Evolutionary conservation across 2,329 filamentous ascomycete genomes (phyloP), one percentile per base, ranked within the genome.

Genomic region (Neonectria punicea): DNA sequence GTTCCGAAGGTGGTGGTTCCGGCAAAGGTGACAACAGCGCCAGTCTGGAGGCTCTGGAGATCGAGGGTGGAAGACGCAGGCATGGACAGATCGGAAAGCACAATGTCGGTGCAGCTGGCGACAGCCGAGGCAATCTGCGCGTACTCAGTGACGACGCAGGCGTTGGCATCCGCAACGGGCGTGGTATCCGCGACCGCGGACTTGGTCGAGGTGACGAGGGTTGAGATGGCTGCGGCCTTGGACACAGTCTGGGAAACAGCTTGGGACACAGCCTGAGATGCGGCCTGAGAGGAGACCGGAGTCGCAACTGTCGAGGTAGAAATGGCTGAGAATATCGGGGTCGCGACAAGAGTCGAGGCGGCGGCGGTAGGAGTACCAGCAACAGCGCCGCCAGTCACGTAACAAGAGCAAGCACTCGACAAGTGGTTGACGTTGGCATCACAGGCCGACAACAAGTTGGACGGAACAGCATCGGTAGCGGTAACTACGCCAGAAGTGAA

Each of bases 1-100:
- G 60, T 66, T 56, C 64, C 64, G 9, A 66, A 66, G 5, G 60
- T 57, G 13, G 62, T 65, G 4, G 58, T 65, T 53, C 62, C 62
- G 2, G 53, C 58, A 46, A 65, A 65, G 18, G 62, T 65, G 14
- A 65, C 62, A 9, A 58, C 47, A 6, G 62, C 57, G 5, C 62
- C 62, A 3, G 62, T 65, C 41, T 65, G 62, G 7, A 65, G 53
- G 36, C 62, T 61, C 22, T 65, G 46, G 10, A 65, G 62, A 16
- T 65, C 62, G n/a, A 65, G 41, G 1, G 62, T 65, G 1, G 62
- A 65, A 14, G 62, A 65, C 2, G 62, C 62, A 2, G 62, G 62
- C 58, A 65, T 36, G 58, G 58, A 61, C 11, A 65, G 46, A 25
- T 53, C 57, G 11, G 58, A 61, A 9, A 65, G 58, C 30, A 61